These are phyloP conservation scores for Begonia peltatifolia DNA, from an alignment of 306 rosid species.

Conservation along the genomic window DNA sequence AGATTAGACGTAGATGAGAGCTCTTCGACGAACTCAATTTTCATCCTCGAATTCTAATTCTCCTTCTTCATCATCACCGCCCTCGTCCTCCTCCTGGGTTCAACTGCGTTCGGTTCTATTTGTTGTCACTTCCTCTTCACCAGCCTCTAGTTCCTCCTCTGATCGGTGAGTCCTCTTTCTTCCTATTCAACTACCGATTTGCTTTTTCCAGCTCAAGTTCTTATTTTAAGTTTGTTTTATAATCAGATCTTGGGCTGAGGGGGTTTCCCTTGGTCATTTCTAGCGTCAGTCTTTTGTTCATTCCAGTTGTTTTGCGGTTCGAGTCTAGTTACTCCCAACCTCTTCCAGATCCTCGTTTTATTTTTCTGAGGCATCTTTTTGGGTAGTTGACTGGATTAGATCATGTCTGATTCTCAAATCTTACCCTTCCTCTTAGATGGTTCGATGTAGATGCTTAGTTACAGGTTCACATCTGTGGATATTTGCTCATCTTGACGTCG, in stretches of 20 bases:
- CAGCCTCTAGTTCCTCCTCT: conserved; percentile 67
- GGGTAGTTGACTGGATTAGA: no score
- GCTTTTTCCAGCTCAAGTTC: conserved; percentile 14
- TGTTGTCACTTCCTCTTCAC: conserved; percentile 80
- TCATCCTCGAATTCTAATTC: conserved; percentile 36
- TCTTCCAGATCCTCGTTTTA: not conserved
- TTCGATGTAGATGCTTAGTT: no score
- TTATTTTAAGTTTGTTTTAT: conserved; percentile 4
- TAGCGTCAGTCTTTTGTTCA: not conserved
- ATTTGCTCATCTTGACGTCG: no score
- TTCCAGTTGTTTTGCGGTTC: not conserved
- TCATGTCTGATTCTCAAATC: no score
- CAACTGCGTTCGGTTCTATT: conserved; percentile 90
- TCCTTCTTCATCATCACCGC: conserved; percentile 61
- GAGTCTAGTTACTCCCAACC: not conserved
- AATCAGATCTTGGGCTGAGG: no score
- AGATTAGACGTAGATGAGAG: conserved; percentile 47
- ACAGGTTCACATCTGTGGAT: no score
- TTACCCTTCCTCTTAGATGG: no score
- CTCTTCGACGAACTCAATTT: conserved; percentile 66
- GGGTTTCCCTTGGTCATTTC: no score
- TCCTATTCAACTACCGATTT: conserved; percentile 7
- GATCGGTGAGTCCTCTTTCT: conserved; percentile 75
- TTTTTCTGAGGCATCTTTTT: not conserved
- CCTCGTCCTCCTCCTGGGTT: conserved; percentile 68